Evolutionary conservation across 352 stramenopile species (phyloP).

Genomic region (Phytopythium ostracodes): DNA sequence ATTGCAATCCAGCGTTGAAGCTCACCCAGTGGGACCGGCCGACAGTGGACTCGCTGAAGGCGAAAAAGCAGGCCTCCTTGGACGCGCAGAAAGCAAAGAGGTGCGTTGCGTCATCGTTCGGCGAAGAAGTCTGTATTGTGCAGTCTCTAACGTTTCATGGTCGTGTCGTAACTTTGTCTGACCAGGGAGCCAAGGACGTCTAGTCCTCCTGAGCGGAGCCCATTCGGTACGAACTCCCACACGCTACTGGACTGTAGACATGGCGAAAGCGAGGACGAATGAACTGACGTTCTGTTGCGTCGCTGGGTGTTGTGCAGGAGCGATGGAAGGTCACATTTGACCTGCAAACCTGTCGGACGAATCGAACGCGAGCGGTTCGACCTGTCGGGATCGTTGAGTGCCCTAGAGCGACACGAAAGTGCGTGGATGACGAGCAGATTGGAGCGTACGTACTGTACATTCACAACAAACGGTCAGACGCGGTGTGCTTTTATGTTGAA

Average conservation of each 20-base stretch:
- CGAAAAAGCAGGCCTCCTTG: conserved; percentile 46
- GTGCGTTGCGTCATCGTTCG: conserved; percentile 8
- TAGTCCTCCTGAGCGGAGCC: conserved; percentile 6
- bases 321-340: conserved; percentile 70
- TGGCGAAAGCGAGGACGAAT: not conserved
- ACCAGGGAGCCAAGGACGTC: not conserved
- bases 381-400: no score
- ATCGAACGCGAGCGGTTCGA: not conserved
- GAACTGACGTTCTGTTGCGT: not conserved
- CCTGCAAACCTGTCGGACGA: not conserved
- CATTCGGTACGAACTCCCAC: not conserved
- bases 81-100: conserved; percentile 33
- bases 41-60: conserved; percentile 53
- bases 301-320: conserved; percentile 15
- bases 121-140: no score
- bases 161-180: not conserved
- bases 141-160: not conserved
- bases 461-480: not conserved
- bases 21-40: conserved; percentile 86
- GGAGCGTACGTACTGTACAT: not conserved
- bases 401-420: not conserved
- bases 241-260: not conserved
- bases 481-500: not conserved
- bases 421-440: not conserved
- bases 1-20: conserved; percentile 68